A percentile compares a stretch with the other conserved stretches of the same genome.
Conservation (phyloP, 2,329 filamentous ascomycete genomes). For the Paraphaeosphaeria sporulosa region DNA sequence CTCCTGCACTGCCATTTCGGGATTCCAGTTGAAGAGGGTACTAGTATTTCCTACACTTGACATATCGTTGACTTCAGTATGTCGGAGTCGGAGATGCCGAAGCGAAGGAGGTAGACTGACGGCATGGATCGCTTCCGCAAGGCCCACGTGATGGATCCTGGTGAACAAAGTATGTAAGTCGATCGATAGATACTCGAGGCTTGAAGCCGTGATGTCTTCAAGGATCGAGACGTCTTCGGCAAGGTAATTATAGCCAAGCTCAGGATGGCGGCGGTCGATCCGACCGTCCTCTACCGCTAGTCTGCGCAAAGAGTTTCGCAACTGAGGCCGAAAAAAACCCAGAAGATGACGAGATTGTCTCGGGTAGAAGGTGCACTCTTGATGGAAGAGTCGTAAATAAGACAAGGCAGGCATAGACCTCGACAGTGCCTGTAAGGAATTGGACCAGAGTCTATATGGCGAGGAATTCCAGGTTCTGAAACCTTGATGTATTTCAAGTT, state of each 20-base stretch:
- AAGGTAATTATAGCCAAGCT: not conserved
- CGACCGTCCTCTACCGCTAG: constrained; percentile 10
- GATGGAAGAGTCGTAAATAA: constrained; percentile 12
- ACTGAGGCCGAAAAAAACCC: constrained; percentile 8
- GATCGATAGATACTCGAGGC: constrained; percentile 5
- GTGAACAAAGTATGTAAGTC: constrained; percentile 11
- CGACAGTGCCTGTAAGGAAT: constrained; percentile 10
- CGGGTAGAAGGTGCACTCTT: constrained; percentile 1
- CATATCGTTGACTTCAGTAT: constrained; percentile 8
- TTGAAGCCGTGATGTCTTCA: constrained; percentile 1
- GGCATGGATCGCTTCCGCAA: not conserved
- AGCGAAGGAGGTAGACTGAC: constrained; percentile 1
- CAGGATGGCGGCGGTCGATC: not conserved
- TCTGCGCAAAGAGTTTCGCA: constrained; percentile 9
- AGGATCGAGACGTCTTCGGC: constrained; percentile 1
- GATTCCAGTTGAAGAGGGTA: not conserved
- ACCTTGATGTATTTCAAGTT: constrained; percentile 14
- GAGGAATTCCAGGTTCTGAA: not conserved
- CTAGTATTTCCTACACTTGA: not conserved
- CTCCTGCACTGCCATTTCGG: not conserved
- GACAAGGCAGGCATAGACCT: constrained; percentile 14
- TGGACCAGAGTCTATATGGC: constrained; percentile 1
- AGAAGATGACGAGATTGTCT: not conserved
- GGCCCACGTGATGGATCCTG: not conserved
- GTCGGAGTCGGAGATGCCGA: constrained; percentile 7